phyloP scores from a whole-genome alignment of 2,329 filamentous ascomycete genomes.

The Diaporthe amygdali region DNA sequence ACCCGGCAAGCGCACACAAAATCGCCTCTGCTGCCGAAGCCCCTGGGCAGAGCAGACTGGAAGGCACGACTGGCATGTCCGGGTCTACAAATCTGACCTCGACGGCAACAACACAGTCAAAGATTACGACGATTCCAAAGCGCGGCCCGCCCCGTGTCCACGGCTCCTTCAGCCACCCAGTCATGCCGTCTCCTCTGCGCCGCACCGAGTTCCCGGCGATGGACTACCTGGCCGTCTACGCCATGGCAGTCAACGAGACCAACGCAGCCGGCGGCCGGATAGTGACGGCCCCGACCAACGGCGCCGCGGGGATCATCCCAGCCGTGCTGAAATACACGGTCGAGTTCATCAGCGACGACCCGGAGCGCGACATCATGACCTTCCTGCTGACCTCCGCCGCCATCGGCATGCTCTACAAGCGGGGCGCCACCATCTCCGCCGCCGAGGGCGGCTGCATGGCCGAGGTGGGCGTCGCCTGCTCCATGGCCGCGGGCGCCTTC shows the following conservation, averaged over 20 bases:
- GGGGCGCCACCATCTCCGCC: constrained; percentile 56
- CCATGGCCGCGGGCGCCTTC: constrained; percentile 56
- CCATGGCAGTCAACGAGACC: constrained; percentile 59
- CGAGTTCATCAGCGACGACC: constrained; percentile 56
- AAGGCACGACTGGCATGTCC: constrained; percentile 9
- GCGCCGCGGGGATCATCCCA: constrained; percentile 56
- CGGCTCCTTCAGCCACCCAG: constrained; percentile 50
- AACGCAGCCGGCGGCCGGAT: constrained; percentile 56
- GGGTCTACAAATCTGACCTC: constrained; percentile 40
- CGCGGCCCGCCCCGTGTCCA: constrained; percentile 46
- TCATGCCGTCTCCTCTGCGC: constrained; percentile 49
- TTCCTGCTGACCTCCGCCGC: constrained; percentile 55
- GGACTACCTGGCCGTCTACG: constrained; percentile 56
- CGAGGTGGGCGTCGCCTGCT: constrained; percentile 58
- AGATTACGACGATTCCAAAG: constrained; percentile 41
- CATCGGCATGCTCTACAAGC: constrained; percentile 59
- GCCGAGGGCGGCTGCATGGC: constrained; percentile 59
- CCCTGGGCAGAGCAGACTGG: not conserved
- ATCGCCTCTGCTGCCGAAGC: not conserved
- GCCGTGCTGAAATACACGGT: constrained; percentile 55
- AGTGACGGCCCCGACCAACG: constrained; percentile 57
- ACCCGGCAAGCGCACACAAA: constrained; percentile 37
- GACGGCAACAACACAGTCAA: constrained; percentile 46
- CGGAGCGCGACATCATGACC: constrained; percentile 53
- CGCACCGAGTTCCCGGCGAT: constrained; percentile 55